phyloP scores from a whole-genome alignment of 129 eudicot genomes.

The Flaveria ramosissima region DNA sequence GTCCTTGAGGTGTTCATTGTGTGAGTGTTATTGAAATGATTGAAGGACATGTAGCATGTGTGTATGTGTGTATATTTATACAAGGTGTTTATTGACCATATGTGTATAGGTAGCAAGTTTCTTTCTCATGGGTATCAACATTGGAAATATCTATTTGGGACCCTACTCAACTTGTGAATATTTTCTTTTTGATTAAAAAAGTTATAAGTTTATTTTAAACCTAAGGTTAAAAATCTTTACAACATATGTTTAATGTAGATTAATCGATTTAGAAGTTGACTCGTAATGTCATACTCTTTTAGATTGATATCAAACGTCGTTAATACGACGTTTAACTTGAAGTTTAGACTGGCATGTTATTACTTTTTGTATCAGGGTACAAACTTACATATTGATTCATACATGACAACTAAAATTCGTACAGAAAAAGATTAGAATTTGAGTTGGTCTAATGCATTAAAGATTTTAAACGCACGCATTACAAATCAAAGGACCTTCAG shows the following conservation, averaged over 20 bases:
- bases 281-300: too few species aligned
- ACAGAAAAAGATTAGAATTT: too few species aligned
- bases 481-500: too few species aligned
- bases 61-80: conserved; percentile 8
- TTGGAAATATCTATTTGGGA: conserved; percentile 31
- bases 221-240: not conserved
- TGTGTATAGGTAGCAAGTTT: conserved; percentile 42
- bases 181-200: not conserved
- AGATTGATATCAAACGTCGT: not conserved
- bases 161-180: conserved; percentile 27
- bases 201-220: not conserved
- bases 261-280: not conserved
- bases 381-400: not conserved
- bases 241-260: not conserved
- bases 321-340: not conserved
- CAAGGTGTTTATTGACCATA: conserved; percentile 23
- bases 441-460: too few species aligned
- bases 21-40: conserved; percentile 31
- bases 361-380: not conserved
- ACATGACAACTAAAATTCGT: not conserved
- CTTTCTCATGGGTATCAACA: conserved; percentile 36
- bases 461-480: too few species aligned
- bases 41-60: conserved; percentile 21
- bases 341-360: not conserved
- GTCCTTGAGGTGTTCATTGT: conserved; percentile 31